Evolutionary conservation across 1,284 basidiomycete species (phyloP), one percentile per base, ranked within the genome.

Genomic region (Tilletia caries): DNA sequence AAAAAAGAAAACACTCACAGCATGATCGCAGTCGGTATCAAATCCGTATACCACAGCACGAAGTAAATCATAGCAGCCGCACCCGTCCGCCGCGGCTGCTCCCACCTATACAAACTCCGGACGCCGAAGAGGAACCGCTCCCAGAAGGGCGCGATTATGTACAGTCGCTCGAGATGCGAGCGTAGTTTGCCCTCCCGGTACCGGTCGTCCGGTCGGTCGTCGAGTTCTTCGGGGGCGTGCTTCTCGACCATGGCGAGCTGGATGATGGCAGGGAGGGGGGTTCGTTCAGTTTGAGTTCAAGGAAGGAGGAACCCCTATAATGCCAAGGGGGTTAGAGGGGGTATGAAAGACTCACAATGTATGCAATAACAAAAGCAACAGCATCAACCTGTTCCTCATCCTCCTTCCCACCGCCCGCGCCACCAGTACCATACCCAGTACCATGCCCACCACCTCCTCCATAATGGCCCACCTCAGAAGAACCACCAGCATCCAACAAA

Each of bases 101-200:
- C 71, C 76, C 76, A 77, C 12, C 73, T 48, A 58, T 76, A 77
- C 32, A 77, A 46, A 12, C 65, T 50, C 15, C 72, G 75, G 13
- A 75, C n/a, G 13, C 70, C 67, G 27, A 33, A 23, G 3, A 65
- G 73, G 15, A 83, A 74, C 69, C 79, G 74, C 66, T 83, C 81
- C 81, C 81, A 83, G 65, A 83, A 83, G 0, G 81, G 81, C 5
- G 81, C 81, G 65, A 82, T 83, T 33, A 81, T 74, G 67, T 83
- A 83, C 34, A 83, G 73, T 5, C 81, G 76, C 67, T 81, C 80
- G 25, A 83, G 65, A 62, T 83, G 81, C 18, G 78, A 79, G 15
- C 81, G 77, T 6, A 77, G 75, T 10, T 75, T 70, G 32, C 77
- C 73, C 65, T 83, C 81, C 52, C 81, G 78, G 67, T 82, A 83